A percentile compares a stretch with the other conserved stretches of the same genome.
Evolutionary conservation across 345 rosid genomes (phyloP).

Genomic region (Eucalyptus fibrosa): DNA sequence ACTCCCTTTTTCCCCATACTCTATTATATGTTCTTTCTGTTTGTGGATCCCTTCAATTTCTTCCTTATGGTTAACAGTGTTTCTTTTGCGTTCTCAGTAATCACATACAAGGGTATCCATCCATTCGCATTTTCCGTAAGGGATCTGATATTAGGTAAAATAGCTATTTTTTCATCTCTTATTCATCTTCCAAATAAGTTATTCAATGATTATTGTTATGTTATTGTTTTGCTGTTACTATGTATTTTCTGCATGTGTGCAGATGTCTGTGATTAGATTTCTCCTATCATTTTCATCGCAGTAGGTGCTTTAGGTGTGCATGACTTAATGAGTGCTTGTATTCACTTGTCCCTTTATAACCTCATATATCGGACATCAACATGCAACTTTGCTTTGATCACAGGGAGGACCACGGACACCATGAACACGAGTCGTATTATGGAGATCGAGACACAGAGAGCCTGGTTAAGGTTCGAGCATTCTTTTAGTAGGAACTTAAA

Average conservation of each 20-base stretch:
- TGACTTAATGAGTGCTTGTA: neutral
- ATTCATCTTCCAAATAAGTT: neutral
- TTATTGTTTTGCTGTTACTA: neutral
- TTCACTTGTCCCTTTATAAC: neutral
- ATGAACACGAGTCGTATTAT: conserved; percentile 96
- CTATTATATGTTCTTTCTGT: neutral
- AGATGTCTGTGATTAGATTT: neutral
- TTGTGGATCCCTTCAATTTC: neutral
- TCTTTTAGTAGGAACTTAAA: neutral
- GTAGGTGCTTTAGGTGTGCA: neutral
- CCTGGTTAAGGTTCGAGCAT: conserved; percentile 61
- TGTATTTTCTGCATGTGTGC: neutral
- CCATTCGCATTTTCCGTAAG: conserved; percentile 95
- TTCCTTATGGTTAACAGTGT: neutral
- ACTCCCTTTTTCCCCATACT: neutral
- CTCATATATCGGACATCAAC: neutral
- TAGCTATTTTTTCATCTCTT: neutral
- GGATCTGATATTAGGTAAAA: conserved; percentile 81
- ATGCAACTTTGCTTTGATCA: neutral
- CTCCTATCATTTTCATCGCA: neutral
- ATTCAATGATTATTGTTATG: neutral
- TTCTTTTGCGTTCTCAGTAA: conserved; percentile 33
- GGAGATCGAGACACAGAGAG: conserved; percentile 97
- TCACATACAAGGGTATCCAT: conserved; percentile 97
- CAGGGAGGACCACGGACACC: conserved; percentile 88